A percentile compares a stretch with the other conserved stretches of the same genome.
Conservation (phyloP, 139 green algal genomes). For the Haematococcus lacustris region DNA sequence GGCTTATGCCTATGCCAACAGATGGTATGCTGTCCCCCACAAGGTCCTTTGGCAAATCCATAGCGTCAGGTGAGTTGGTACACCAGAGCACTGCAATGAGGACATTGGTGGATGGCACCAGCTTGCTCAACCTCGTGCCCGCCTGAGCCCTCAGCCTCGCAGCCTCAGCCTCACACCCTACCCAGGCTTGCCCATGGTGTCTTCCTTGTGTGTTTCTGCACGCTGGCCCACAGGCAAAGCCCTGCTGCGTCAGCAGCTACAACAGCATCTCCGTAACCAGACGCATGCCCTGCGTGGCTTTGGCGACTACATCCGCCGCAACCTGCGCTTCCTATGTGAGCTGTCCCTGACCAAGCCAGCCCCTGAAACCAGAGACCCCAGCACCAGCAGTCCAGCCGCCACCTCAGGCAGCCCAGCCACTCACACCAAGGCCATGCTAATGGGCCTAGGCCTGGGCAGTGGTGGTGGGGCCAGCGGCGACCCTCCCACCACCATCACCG, state of each 20-base stretch:
- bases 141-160: background rate
- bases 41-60: background rate
- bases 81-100: background rate
- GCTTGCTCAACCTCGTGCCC: background rate
- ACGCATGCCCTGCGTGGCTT: constrained; percentile 17
- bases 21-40: background rate
- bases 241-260: constrained; percentile 31
- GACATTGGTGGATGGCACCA: background rate
- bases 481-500: constrained; percentile 19
- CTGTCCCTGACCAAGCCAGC: constrained; percentile 14
- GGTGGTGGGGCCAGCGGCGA: background rate
- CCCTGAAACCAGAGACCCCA: background rate
- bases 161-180: background rate
- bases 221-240: constrained; percentile 4
- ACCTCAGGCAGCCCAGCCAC: background rate
- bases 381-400: background rate
- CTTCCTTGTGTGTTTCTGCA: background rate
- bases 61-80: background rate
- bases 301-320: constrained; percentile 35
- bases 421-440: background rate
- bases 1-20: background rate
- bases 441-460: background rate
- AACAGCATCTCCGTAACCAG: constrained; percentile 28
- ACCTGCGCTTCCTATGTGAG: constrained; percentile 21
- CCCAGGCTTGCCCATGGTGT: background rate